phyloP scores from a whole-genome alignment of 2,329 filamentous ascomycete species.

The Neofusicoccum sp. region DNA sequence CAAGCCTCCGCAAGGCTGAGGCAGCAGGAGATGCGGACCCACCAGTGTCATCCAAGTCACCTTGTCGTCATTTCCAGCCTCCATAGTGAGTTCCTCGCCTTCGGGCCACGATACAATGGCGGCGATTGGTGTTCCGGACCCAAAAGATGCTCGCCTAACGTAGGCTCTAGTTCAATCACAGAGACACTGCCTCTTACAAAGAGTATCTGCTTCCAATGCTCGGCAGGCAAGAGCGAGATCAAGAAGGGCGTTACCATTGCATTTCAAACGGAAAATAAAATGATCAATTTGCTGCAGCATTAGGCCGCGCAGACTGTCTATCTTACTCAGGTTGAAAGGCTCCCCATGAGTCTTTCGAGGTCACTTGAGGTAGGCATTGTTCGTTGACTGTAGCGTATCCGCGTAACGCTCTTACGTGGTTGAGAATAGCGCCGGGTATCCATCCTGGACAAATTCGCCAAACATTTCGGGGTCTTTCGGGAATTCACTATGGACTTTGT shows the following conservation, averaged over 20 bases:
- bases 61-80: slow-evolving; percentile 1
- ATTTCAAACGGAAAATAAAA: background rate
- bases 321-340: slow-evolving; percentile 3
- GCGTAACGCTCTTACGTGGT: background rate
- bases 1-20: too few relatives aligned
- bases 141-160: background rate
- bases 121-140: background rate
- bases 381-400: too few relatives aligned
- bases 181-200: too few relatives aligned
- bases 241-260: background rate
- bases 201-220: background rate
- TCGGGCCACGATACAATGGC: background rate
- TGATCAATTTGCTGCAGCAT: background rate
- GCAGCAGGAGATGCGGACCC: background rate
- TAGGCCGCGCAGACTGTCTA: background rate
- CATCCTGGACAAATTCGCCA: slow-evolving; percentile 2
- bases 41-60: background rate
- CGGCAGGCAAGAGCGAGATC: background rate
- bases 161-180: too few relatives aligned
- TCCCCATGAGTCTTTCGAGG: slow-evolving; percentile 7
- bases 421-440: background rate
- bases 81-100: background rate
- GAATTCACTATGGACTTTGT: slow-evolving; percentile 4
- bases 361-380: too few relatives aligned
- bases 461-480: background rate